A percentile compares a stretch with the other conserved stretches of the same genome.
phyloP scores from a whole-genome alignment of 768 basidiomycete genomes.

The Lactarius indigo region DNA sequence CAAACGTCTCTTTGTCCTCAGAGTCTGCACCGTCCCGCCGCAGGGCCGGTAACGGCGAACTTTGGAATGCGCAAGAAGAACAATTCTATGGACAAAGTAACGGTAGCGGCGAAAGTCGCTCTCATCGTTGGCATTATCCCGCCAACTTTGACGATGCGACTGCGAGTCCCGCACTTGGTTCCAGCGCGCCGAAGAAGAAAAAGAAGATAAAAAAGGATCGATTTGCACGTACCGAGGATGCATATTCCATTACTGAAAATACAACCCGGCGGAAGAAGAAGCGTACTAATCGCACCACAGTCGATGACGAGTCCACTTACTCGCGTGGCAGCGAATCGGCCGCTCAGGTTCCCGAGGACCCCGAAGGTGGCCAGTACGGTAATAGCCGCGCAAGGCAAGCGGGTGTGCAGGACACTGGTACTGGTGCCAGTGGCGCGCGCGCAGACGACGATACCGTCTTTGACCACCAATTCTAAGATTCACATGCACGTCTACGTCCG shows the following conservation, averaged over 20 bases:
- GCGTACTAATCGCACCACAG: conserved; percentile 50
- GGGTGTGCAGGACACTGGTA: conserved; percentile 59
- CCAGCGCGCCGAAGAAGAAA: conserved; percentile 51
- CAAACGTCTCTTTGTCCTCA: conserved; percentile 30
- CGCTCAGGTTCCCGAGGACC: conserved; percentile 65
- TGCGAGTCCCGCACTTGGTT: conserved; percentile 31
- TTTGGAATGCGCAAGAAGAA: conserved; percentile 78
- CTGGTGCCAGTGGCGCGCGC: conserved; percentile 71
- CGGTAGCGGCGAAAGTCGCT: conserved; percentile 34
- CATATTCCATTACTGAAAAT: conserved; percentile 49
- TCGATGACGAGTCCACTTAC: conserved; percentile 34
- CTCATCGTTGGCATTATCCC: conserved; percentile 74
- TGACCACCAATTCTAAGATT: conserved; percentile 40
- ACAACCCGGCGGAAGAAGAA: conserved; percentile 52
- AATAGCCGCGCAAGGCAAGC: conserved; percentile 68
- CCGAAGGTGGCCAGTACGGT: conserved; percentile 64
- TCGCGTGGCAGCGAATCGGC: conserved; percentile 37
- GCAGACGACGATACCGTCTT: conserved; percentile 98
- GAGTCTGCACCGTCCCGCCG: conserved; percentile 31
- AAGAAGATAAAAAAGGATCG: conserved; percentile 83
- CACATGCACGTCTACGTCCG: not conserved
- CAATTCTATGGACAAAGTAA: conserved; percentile 57
- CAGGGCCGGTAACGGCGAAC: conserved; percentile 45
- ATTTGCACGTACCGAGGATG: conserved; percentile 85
- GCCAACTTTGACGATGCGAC: conserved; percentile 69